phyloP scores from a whole-genome alignment of 1,284 basidiomycete species.

The Leccinum laetum region DNA sequence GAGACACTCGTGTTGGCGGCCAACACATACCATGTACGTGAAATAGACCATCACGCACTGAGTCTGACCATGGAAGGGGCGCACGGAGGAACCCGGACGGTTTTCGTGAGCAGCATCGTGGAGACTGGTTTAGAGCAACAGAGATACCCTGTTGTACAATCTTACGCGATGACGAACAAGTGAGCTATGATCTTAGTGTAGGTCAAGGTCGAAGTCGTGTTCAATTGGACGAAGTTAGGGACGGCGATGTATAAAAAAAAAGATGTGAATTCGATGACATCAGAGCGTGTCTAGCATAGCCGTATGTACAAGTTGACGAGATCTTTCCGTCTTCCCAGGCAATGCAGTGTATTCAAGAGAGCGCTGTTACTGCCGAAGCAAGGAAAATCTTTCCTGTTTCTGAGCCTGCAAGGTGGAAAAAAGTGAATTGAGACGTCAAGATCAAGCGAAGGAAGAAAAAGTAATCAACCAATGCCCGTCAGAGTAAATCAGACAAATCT shows the following conservation, averaged over 20 bases:
- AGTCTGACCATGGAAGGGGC: background rate
- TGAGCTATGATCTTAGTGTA: background rate
- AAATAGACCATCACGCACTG: conserved; percentile 16
- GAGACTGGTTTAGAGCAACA: background rate
- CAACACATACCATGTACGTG: conserved; percentile 39
- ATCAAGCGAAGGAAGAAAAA: background rate
- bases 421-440: background rate
- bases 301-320: background rate
- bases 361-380: background rate
- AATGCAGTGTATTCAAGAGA: background rate
- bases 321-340: background rate
- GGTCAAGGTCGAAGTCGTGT: background rate
- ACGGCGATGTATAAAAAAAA: background rate
- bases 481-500: conserved; percentile 35
- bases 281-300: background rate
- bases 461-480: background rate
- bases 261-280: background rate
- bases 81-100: too few relatives aligned
- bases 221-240: background rate
- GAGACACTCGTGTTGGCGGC: conserved; percentile 40
- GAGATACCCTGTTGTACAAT: background rate
- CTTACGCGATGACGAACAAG: background rate
- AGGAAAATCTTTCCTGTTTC: background rate
- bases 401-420: background rate
- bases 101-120: too few relatives aligned